phyloP scores from a whole-genome alignment of 2,329 filamentous ascomycete genomes.

The Hymenoscyphus infarciens region DNA sequence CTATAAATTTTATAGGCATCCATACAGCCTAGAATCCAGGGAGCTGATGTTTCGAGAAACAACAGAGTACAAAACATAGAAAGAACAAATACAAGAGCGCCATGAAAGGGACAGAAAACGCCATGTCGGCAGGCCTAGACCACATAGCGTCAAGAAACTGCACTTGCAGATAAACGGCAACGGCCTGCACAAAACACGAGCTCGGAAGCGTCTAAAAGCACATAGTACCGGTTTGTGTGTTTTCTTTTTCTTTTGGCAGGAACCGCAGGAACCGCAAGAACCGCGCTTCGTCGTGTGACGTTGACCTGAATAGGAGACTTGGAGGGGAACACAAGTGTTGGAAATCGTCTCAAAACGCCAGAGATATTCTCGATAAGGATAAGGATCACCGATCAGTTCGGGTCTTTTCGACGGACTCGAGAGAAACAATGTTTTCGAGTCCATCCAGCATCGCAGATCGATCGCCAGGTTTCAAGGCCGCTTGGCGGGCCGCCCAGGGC shows the following conservation, averaged over 20 bases:
- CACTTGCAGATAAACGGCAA: constrained; percentile 1
- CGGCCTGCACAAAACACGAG: not conserved
- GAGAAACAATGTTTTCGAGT: not conserved
- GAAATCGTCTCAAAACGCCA: not conserved
- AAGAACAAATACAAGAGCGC: not conserved
- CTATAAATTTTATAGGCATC: not conserved
- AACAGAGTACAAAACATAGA: not conserved
- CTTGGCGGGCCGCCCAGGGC: not conserved
- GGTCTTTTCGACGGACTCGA: not conserved
- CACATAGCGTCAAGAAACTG: not conserved
- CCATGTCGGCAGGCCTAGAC: not conserved
- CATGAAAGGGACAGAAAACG: not conserved
- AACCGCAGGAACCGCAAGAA: not conserved
- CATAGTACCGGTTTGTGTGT: not conserved
- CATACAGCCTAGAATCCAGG: not conserved
- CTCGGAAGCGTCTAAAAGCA: not conserved
- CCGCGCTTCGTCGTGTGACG: constrained; percentile 3
- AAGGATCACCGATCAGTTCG: not conserved
- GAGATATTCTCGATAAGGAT: not conserved
- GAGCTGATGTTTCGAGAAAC: not conserved
- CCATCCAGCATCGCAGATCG: constrained; percentile 4
- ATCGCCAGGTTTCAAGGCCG: constrained; percentile 1
- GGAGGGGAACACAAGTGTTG: not conserved
- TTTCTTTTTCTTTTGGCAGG: not conserved
- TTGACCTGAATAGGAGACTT: not conserved